Evolutionary conservation across 163 green algal genomes (phyloP).

Genomic region (Chloromonas sp.): DNA sequence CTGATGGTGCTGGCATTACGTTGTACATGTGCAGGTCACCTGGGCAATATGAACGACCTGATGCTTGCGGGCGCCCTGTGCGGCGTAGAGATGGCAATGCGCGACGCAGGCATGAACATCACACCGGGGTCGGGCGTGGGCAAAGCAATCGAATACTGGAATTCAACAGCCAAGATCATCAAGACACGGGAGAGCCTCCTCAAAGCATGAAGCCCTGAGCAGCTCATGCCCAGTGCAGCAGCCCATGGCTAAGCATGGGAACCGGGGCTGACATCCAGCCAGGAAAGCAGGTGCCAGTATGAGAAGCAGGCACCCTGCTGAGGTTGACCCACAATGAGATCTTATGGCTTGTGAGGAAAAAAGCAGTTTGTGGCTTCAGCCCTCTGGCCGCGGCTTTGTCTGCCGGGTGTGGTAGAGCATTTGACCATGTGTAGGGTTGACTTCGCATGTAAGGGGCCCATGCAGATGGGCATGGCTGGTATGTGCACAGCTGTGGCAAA

Average conservation of each 20-base stretch:
- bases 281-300: background rate
- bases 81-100: constrained; percentile 91
- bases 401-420: too few species aligned
- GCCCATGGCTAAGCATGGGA: background rate
- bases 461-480: too few species aligned
- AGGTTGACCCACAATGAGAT: background rate
- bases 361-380: too few species aligned
- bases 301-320: background rate
- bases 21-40: constrained; percentile 57
- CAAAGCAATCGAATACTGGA: constrained; percentile 52
- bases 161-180: constrained; percentile 66
- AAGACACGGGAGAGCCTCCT: constrained; percentile 62
- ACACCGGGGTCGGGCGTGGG: constrained; percentile 44
- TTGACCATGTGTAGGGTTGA: too few species aligned
- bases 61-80: constrained; percentile 80
- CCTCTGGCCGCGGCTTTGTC: too few species aligned
- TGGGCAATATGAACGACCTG: constrained; percentile 97
- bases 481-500: too few species aligned
- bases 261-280: background rate
- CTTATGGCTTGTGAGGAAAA: background rate
- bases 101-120: constrained; percentile 51
- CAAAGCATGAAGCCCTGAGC: background rate
- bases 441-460: too few species aligned
- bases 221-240: too few species aligned
- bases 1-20: too few species aligned